These are phyloP conservation scores for Ophiostoma sp. DNA, from an alignment of 2,329 filamentous ascomycete species.

Conservation along the genomic window DNA sequence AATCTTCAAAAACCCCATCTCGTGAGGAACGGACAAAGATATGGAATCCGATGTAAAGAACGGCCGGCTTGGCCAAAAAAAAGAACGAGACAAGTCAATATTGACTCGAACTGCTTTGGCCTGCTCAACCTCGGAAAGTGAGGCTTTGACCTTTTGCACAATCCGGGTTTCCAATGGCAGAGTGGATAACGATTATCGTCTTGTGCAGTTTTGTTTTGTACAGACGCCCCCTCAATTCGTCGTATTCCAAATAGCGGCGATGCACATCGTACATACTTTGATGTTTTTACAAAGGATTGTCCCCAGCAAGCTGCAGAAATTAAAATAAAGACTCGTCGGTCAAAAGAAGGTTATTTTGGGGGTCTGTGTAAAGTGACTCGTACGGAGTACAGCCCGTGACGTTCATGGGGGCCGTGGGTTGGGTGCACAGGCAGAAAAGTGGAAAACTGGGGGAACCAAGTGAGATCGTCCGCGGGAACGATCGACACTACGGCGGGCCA, in stretches of 20 bases:
- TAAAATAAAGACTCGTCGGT: background rate
- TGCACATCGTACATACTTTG: no score
- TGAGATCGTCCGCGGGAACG: background rate
- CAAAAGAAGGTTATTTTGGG: background rate
- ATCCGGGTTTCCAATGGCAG: background rate
- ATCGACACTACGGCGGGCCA: slow-evolving; percentile 11
- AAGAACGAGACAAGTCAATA: background rate
- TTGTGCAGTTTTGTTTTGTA: background rate
- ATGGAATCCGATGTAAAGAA: background rate
- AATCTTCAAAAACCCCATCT: background rate
- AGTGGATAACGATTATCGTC: background rate
- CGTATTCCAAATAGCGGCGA: no score
- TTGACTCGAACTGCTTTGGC: no score
- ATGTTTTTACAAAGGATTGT: no score
- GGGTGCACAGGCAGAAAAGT: background rate
- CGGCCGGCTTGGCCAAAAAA: background rate
- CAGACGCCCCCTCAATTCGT: no score
- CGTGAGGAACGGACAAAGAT: background rate
- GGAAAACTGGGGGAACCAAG: background rate
- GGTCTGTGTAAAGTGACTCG: background rate
- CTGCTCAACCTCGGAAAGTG: background rate
- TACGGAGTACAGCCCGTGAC: background rate
- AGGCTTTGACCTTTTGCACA: no score
- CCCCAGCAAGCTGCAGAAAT: background rate
- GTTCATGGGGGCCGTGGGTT: background rate